Evolutionary conservation across 2,329 filamentous ascomycete genomes (phyloP).

Genomic region (Truncatella angustata): DNA sequence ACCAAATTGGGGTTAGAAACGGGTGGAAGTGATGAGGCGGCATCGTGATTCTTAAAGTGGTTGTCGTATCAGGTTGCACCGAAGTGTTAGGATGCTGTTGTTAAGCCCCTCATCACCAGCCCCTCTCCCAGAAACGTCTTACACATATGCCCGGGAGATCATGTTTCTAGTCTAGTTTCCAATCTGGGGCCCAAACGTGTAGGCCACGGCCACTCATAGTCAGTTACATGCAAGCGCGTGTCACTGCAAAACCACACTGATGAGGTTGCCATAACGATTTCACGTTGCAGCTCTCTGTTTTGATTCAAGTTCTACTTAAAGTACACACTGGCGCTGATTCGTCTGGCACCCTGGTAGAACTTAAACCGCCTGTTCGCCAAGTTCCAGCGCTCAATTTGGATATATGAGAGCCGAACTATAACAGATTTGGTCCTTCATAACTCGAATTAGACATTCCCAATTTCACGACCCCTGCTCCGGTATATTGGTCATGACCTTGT

Average conservation of each 20-base stretch:
- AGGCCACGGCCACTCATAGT: too few relatives aligned
- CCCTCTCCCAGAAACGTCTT: not conserved
- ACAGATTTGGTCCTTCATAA: conserved; percentile 8
- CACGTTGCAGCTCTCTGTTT: too few relatives aligned
- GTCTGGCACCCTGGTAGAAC: not conserved
- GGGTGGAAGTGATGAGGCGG: too few relatives aligned
- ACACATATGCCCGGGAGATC: conserved; percentile 3
- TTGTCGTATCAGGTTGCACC: not conserved
- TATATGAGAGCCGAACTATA: conserved; percentile 10
- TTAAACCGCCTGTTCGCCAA: not conserved
- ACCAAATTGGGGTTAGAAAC: too few relatives aligned
- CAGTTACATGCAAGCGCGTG: too few relatives aligned
- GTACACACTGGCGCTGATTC: not conserved
- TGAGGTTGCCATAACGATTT: too few relatives aligned
- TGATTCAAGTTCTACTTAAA: not conserved
- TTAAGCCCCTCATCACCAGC: conserved; percentile 5
- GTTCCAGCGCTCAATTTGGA: conserved; percentile 1
- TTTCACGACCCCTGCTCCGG: conserved; percentile 4
- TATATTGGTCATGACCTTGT: not conserved
- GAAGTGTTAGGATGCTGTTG: not conserved
- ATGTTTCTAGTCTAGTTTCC: conserved; percentile 8
- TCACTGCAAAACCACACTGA: too few relatives aligned
- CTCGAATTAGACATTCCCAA: not conserved
- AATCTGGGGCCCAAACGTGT: not conserved
- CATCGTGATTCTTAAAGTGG: too few relatives aligned